Conservation (phyloP, 108 stramenopile species). For the Schizochytrium sp. region DNA sequence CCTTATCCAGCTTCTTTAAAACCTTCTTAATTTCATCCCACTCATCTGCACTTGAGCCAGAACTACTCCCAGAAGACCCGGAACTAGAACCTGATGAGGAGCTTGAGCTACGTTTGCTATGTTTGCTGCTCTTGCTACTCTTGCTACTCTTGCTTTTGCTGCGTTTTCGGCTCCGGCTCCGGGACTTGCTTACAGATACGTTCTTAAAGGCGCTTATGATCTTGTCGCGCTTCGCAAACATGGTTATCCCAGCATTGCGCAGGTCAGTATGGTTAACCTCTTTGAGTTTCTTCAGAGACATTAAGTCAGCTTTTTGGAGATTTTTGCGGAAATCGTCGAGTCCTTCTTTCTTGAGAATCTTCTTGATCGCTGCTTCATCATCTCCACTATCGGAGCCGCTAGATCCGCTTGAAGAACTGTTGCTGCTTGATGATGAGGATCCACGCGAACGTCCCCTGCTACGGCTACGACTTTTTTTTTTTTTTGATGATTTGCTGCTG, state of each 20-base stretch:
- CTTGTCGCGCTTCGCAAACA: neutral
- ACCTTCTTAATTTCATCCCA: neutral
- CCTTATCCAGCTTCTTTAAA: neutral
- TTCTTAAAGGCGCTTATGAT: neutral
- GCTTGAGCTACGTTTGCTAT: too few species aligned
- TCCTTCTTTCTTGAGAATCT: conserved; percentile 11
- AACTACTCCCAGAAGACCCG: neutral
- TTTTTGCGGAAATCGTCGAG: neutral
- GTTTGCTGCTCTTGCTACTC: too few species aligned
- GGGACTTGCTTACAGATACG: neutral
- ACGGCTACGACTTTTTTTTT: neutral
- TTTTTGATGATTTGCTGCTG: neutral
- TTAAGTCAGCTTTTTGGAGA: neutral
- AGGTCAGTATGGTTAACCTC: conserved; percentile 29
- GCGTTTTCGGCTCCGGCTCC: too few species aligned
- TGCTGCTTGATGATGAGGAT: neutral
- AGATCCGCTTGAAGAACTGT: neutral
- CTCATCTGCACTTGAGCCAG: conserved; percentile 9
- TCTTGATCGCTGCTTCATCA: conserved; percentile 49
- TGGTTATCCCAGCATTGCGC: neutral
- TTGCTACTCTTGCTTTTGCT: too few species aligned
- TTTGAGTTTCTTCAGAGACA: conserved; percentile 14
- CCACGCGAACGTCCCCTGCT: neutral
- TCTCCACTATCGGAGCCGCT: conserved; percentile 21
- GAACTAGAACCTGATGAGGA: neutral